Evolutionary conservation across 2,329 filamentous ascomycete genomes (phyloP), one percentile per base, ranked within the genome.

Genomic region (Apiospora marii): DNA sequence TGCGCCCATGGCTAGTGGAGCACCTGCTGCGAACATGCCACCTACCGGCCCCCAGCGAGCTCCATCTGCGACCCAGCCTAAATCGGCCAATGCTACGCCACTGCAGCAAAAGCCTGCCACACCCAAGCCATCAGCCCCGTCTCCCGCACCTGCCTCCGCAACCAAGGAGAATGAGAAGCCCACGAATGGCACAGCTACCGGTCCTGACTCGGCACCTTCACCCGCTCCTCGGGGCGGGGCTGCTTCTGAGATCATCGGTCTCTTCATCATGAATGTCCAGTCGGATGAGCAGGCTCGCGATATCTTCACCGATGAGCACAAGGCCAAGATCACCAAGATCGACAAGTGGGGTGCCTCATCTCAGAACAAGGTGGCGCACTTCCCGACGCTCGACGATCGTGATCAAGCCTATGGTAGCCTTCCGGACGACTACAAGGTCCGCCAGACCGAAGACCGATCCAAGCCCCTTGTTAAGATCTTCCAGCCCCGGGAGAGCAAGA

Each of bases 231-330:
- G 93, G 80, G 88, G 84, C 48, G 80, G 86, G 64, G 84, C 88
- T 24, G 88, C 94, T 79, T 90, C 89, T 37, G 72, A 74, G 76
- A 94, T 92, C 77, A 92, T 94, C 78, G 96, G 94, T 68, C 89
- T 99, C 27, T 99, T 98, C 82, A 92, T 99, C 74, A 94, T 93
- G 85, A 95, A 95, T 79, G 91, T 95, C 30, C 93, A 92, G 78
- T 93, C 90, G 71, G 94, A 96, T 76, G 94, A 98, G 44, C 93
- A 95, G 74, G 92, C 94, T 49, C 92, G 92, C 72, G 92, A 94
- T 46, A 87, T 98, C 34, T 96, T 99, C 80, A 87, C 90, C 1
- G 92, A 96, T 16, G 94, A 97, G 78, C 94, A 98, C 80, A 92
- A 91, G 80, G 81, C 89, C 44, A 98, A 97, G 85, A 94, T 98